A percentile compares a stretch with the other conserved stretches of the same genome.
phyloP scores from a whole-genome alignment of 805 yeast species.

The Kuraishia borneana region DNA sequence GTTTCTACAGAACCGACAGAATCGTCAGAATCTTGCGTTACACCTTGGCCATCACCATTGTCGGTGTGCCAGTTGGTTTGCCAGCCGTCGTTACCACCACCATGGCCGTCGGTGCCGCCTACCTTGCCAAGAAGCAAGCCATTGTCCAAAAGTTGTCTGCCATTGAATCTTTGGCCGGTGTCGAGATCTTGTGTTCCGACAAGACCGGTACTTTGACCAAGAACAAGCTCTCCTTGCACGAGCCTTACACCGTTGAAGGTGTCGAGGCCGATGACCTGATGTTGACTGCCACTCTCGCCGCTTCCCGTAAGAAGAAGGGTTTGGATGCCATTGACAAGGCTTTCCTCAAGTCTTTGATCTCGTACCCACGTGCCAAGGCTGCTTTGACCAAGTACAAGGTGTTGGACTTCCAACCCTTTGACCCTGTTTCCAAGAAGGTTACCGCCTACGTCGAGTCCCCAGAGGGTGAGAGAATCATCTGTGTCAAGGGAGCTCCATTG shows the following conservation, averaged over 20 bases:
- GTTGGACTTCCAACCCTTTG: slow-evolving; percentile 92
- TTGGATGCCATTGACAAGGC: slow-evolving; percentile 96
- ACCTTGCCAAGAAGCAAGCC: slow-evolving; percentile 94
- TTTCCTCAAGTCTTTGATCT: slow-evolving; percentile 80
- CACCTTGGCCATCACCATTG: slow-evolving; percentile 91
- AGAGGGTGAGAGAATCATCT: slow-evolving; percentile 86
- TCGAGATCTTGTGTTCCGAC: slow-evolving; percentile 94
- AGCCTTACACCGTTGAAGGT: slow-evolving; percentile 97
- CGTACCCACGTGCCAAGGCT: slow-evolving; percentile 86
- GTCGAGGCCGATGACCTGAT: slow-evolving; percentile 91
- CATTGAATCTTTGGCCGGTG: slow-evolving; percentile 95
- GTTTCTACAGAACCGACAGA: slow-evolving; percentile 85
- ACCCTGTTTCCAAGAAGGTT: slow-evolving; percentile 96
- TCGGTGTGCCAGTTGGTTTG: slow-evolving; percentile 98
- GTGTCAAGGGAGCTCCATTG: slow-evolving; percentile 98
- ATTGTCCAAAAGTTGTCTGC: slow-evolving; percentile 95
- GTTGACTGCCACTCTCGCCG: slow-evolving; percentile 97
- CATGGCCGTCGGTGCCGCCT: slow-evolving; percentile 99
- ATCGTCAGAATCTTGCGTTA: slow-evolving; percentile 84
- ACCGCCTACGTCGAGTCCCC: slow-evolving; percentile 92
- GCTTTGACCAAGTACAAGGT: slow-evolving; percentile 92
- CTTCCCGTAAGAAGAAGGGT: slow-evolving; percentile 97
- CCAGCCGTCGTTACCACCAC: slow-evolving; percentile 98
- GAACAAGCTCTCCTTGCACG: slow-evolving; percentile 91
- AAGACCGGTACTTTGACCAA: slow-evolving; percentile 97